Conservation (phyloP, 805 yeast genomes). For the Starmerella cellae region DNA sequence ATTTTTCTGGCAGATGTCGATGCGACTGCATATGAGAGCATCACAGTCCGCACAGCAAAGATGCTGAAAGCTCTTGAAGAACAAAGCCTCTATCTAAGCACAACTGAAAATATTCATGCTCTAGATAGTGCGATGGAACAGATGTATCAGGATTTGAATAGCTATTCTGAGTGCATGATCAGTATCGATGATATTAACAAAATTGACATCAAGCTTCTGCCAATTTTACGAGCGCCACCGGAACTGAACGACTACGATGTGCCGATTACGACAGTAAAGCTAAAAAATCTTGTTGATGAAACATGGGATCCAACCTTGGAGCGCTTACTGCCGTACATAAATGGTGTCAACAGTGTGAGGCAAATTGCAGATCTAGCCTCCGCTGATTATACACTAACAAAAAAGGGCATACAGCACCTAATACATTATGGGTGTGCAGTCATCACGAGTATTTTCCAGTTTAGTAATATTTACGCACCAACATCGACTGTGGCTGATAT, state of each 20-base stretch:
- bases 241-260: conserved; percentile 70
- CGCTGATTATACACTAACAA: conserved; percentile 64
- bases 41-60: conserved; percentile 68
- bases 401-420: conserved; percentile 80
- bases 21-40: conserved; percentile 73
- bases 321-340: conserved; percentile 68
- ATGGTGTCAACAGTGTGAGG: conserved; percentile 75
- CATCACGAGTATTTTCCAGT: conserved; percentile 78
- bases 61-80: conserved; percentile 87
- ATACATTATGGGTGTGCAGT: conserved; percentile 80
- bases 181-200: conserved; percentile 84
- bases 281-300: conserved; percentile 62
- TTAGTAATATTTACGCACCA: conserved; percentile 76
- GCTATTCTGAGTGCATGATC: conserved; percentile 89
- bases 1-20: conserved; percentile 76
- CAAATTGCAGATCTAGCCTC: conserved; percentile 66
- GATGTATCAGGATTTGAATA: conserved; percentile 84
- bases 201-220: conserved; percentile 87
- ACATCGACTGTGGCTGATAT: conserved; percentile 64
- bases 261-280: conserved; percentile 75
- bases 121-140: conserved; percentile 75
- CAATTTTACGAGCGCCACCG: conserved; percentile 71
- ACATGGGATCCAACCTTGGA: conserved; percentile 97
- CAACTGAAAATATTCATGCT: conserved; percentile 33
- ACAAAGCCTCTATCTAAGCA: conserved; percentile 64